Conservation (phyloP, 192 early-diverging fungal species). For the Phycomyces blakesleeanus region DNA sequence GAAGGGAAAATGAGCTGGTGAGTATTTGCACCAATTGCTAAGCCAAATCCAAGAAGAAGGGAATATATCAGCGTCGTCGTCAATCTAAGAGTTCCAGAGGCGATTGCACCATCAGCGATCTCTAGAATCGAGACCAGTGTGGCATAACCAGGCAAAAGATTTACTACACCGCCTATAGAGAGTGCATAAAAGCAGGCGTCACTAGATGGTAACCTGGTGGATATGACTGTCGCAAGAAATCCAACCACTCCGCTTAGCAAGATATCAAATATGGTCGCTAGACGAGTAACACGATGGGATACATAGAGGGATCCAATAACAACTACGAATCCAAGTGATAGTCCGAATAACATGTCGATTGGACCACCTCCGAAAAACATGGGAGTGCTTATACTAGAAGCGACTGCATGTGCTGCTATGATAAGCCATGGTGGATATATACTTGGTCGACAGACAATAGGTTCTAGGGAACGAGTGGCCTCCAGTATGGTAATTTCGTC, state of each 20-base stretch:
- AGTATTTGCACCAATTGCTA: slow-evolving; percentile 17
- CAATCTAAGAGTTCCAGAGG: slow-evolving; percentile 14
- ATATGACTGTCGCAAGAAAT: slow-evolving; percentile 9
- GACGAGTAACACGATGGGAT: slow-evolving; percentile 9
- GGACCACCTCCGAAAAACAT: slow-evolving; percentile 16
- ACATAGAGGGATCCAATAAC: slow-evolving; percentile 6
- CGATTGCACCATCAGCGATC: slow-evolving; percentile 11
- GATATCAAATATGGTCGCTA: slow-evolving; percentile 19
- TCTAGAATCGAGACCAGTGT: slow-evolving; percentile 17
- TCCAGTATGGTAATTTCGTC: slow-evolving; percentile 13
- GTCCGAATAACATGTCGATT: slow-evolving; percentile 12
- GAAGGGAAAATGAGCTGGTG: slow-evolving; percentile 18
- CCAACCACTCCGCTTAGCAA: slow-evolving; percentile 13
- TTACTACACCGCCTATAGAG: slow-evolving; percentile 21
- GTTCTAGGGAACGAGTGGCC: slow-evolving; percentile 4
- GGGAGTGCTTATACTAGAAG: slow-evolving; percentile 14
- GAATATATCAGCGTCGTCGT: slow-evolving; percentile 18
- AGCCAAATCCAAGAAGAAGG: slow-evolving; percentile 19
- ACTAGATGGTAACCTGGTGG: slow-evolving; percentile 1
- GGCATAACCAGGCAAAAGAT: slow-evolving; percentile 13
- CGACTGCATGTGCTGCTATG: slow-evolving; percentile 6
- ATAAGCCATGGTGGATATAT: slow-evolving; percentile 20
- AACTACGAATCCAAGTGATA: slow-evolving; percentile 5
- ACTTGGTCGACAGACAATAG: neutral
- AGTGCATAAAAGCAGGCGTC: slow-evolving; percentile 19